Evolutionary conservation across 2,329 filamentous ascomycete genomes (phyloP).

Genomic region (Xylaria sp.): DNA sequence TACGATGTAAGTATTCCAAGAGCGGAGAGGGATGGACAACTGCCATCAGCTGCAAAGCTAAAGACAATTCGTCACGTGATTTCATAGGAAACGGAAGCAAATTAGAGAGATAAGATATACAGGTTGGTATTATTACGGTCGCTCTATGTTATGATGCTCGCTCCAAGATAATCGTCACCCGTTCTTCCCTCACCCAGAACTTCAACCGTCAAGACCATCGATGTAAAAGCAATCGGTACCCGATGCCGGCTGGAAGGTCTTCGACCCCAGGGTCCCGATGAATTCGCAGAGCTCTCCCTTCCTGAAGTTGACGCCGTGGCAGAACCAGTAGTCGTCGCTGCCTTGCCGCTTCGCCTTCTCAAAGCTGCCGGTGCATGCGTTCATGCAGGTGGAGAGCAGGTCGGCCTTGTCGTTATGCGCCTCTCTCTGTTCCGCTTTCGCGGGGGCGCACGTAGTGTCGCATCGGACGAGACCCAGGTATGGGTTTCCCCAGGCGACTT

Average conservation of each 20-base stretch:
- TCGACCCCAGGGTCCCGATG: constrained; percentile 39
- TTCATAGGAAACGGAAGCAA: background rate
- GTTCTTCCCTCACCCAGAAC: background rate
- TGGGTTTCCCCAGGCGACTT: constrained; percentile 41
- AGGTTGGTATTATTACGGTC: background rate
- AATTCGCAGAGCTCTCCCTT: constrained; percentile 46
- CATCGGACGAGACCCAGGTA: constrained; percentile 43
- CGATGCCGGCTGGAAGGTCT: constrained; percentile 35
- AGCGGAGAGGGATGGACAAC: background rate
- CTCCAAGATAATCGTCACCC: background rate
- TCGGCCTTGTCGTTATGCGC: constrained; percentile 39
- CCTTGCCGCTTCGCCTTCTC: constrained; percentile 39
- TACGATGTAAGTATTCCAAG: background rate
- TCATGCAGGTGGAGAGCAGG: constrained; percentile 38
- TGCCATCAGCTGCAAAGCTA: background rate
- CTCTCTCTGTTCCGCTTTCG: constrained; percentile 36
- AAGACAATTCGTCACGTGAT: constrained; percentile 1
- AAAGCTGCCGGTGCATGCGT: constrained; percentile 43
- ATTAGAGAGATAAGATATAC: background rate
- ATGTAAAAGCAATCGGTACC: constrained; percentile 38
- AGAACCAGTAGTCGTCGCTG: constrained; percentile 43
- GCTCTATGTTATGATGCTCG: background rate
- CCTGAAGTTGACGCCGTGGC: constrained; percentile 46
- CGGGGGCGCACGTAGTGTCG: constrained; percentile 42
- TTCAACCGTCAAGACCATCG: constrained; percentile 17